These are phyloP conservation scores for Solanum virginianum DNA, from an alignment of 257 asterid genomes.

Conservation along the genomic window DNA sequence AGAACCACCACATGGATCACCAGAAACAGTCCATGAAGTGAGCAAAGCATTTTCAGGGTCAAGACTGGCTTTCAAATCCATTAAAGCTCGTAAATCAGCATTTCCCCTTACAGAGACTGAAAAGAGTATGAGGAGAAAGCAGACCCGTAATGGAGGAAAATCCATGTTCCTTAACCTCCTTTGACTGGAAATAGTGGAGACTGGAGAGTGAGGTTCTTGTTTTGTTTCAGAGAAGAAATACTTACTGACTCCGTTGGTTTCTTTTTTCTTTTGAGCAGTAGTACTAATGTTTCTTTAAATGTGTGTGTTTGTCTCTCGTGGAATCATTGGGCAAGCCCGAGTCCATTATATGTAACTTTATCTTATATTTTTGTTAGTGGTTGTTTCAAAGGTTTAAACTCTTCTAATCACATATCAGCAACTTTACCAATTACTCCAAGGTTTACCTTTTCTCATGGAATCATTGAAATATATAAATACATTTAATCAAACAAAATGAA, in stretches of 20 bases:
- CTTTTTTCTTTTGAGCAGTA: background rate
- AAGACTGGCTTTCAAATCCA: conserved; percentile 61
- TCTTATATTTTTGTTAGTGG: too few relatives aligned
- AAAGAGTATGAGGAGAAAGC: conserved; percentile 21
- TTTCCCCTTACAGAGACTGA: conserved; percentile 15
- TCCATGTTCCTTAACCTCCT: conserved; percentile 22
- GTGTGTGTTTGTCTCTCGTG: background rate
- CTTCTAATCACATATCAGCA: too few relatives aligned
- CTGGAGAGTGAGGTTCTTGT: background rate
- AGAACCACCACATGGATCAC: conserved; percentile 62
- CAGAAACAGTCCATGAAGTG: conserved; percentile 57
- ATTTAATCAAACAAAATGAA: background rate
- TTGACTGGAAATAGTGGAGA: background rate
- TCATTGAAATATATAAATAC: too few relatives aligned
- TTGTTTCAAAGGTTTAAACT: too few relatives aligned
- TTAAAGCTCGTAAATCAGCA: conserved; percentile 37
- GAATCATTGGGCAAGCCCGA: too few relatives aligned
- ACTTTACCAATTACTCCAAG: too few relatives aligned
- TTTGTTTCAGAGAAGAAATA: background rate
- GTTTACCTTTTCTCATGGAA: too few relatives aligned
- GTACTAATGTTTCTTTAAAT: background rate
- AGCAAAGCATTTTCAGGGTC: conserved; percentile 60
- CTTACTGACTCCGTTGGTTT: background rate
- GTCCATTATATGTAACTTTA: too few relatives aligned
- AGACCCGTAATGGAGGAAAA: conserved; percentile 2